These are phyloP conservation scores for Fusarium sp. DNA, from an alignment of 2,329 filamentous ascomycete species.

Conservation along the genomic window DNA sequence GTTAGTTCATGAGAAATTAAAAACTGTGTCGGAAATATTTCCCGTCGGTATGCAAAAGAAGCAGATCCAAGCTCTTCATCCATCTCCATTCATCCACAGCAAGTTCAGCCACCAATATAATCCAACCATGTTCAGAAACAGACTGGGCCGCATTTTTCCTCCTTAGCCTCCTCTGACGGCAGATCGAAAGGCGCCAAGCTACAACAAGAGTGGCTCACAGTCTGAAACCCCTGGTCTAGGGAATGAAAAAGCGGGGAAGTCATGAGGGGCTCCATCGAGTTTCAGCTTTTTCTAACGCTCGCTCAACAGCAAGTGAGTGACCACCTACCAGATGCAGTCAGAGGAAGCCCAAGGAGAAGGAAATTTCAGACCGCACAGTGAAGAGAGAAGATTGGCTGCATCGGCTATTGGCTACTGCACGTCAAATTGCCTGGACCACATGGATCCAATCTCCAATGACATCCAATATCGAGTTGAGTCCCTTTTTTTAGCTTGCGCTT, in stretches of 20 bases:
- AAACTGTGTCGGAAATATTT: background rate
- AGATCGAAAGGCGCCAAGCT: slow-evolving; percentile 35
- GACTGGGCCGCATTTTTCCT: slow-evolving; percentile 10
- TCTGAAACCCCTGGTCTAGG: slow-evolving; percentile 26
- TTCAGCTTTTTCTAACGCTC: slow-evolving; percentile 33
- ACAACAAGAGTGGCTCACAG: slow-evolving; percentile 23
- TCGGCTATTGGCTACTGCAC: slow-evolving; percentile 36
- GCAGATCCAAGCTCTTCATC: background rate
- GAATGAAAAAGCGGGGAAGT: slow-evolving; percentile 13
- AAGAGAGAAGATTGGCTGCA: slow-evolving; percentile 20
- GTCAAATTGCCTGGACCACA: slow-evolving; percentile 42
- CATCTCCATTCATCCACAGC: background rate
- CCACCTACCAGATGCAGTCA: slow-evolving; percentile 14
- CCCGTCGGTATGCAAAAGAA: slow-evolving; percentile 3
- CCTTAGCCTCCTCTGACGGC: slow-evolving; percentile 28
- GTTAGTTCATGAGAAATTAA: background rate
- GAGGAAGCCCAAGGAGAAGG: background rate
- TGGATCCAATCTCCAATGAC: slow-evolving; percentile 6
- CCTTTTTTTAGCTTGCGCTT: slow-evolving; percentile 38
- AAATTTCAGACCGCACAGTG: slow-evolving; percentile 8
- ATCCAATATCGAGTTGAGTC: slow-evolving; percentile 8
- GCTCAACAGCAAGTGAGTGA: background rate
- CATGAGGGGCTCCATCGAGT: slow-evolving; percentile 21
- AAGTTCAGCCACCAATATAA: slow-evolving; percentile 16
- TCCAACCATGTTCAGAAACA: slow-evolving; percentile 26